These are phyloP conservation scores for Naumovozyma dairenensis DNA, from an alignment of 805 yeast genomes.

Conservation along the genomic window DNA sequence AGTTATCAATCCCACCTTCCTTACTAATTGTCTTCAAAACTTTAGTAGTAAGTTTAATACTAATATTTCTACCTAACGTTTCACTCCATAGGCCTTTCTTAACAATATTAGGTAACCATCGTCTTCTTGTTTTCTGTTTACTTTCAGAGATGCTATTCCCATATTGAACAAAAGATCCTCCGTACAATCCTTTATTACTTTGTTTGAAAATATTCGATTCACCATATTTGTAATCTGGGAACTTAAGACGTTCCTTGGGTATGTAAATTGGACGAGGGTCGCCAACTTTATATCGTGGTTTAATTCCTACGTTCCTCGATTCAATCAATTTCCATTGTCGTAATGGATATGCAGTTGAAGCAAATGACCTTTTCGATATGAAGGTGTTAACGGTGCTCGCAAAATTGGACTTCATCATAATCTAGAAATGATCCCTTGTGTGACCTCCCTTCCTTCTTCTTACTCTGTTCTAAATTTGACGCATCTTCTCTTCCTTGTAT, in stretches of 20 bases:
- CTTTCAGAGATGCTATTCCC: slow-evolving; percentile 74
- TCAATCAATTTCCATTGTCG: slow-evolving; percentile 39
- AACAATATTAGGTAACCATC: slow-evolving; percentile 80
- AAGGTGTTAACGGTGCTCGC: no score
- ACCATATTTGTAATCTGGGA: slow-evolving; percentile 71
- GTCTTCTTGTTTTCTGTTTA: slow-evolving; percentile 58
- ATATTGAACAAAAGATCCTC: slow-evolving; percentile 71
- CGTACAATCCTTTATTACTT: slow-evolving; percentile 80
- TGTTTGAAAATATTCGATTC: slow-evolving; percentile 71
- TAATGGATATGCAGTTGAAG: slow-evolving; percentile 8
- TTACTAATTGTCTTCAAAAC: slow-evolving; percentile 80
- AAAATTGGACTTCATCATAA: neutral
- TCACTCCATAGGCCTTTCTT: slow-evolving; percentile 78
- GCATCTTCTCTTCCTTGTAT: neutral
- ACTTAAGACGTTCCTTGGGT: slow-evolving; percentile 35
- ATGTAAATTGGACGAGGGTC: slow-evolving; percentile 40
- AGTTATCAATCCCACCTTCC: slow-evolving; percentile 93
- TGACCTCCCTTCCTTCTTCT: neutral
- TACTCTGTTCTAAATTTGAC: no score
- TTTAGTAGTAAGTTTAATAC: slow-evolving; percentile 59
- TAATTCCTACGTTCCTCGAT: slow-evolving; percentile 36
- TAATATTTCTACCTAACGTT: slow-evolving; percentile 46
- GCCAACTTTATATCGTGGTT: slow-evolving; percentile 41
- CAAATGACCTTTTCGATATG: slow-evolving; percentile 13
- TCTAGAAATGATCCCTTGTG: neutral